Evolutionary conservation across 139 green algal species (phyloP), one percentile per base, ranked within the genome.

Genomic region (Chlamydomonas sp.): DNA sequence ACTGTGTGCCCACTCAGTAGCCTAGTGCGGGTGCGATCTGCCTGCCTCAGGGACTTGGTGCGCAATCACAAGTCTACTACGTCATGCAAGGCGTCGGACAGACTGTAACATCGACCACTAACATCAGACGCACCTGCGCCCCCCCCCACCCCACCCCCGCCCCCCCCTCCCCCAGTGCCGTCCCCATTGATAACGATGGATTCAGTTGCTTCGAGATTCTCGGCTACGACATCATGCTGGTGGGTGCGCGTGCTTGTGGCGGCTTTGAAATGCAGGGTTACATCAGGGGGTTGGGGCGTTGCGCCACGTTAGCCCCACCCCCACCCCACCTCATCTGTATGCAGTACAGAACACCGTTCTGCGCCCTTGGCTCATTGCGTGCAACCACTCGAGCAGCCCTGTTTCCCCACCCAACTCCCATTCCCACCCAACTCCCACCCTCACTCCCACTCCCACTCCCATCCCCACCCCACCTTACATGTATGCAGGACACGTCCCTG

Each of bases 161-260:
- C 43, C 43, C 43, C 43, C 43, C 43, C 20, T 20, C 34, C 31
- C 22, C 31, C 34, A 68, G 60, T 29, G 60, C 31, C 22, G 31
- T 68, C 22, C 60, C 60, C 60, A 70, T 92, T 13, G 74, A 81
- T 39, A 81, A 90, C 38, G 84, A 90, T 49, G 80, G 80, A 24
- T 83, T 80, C 65, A 81, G 67, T 47, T 95, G 89, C 84, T 93
- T 95, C 65, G 89, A 95, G 75, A 71, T 88, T 3, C 74, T 84
- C 24, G 85, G 84, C 3, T 82, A 66, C 36, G 76, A 91, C 58
- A 70, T 91, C 13, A 76, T 92, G 70, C 57, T 93, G 37, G n/a
- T n/a, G n/a, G n/a, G 87, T 91, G 47, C 58, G 79, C 29, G 69
- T 74, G 4, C 71, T 81, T 35, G 43, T 20, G 16, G 20, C 43